phyloP scores from a whole-genome alignment of 495 filamentous ascomycete genomes.

The Penicillium odoratum region DNA sequence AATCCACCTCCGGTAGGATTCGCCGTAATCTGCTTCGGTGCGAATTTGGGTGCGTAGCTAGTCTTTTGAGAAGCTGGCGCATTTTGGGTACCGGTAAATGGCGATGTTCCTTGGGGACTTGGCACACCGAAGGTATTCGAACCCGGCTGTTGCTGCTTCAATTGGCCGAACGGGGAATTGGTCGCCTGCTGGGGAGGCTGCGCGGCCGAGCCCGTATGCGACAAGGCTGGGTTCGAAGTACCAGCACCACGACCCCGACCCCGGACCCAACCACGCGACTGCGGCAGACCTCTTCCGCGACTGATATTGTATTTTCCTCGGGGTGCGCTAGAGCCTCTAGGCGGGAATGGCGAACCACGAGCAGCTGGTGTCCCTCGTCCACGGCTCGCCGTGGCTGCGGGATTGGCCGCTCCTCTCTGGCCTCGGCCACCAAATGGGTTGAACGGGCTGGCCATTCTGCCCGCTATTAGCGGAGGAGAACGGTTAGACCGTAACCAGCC shows the following conservation, averaged over 20 bases:
- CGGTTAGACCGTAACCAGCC: slow-evolving; percentile 8
- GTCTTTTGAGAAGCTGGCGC: slow-evolving; percentile 13
- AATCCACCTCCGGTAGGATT: slow-evolving; percentile 7
- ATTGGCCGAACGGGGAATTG: slow-evolving; percentile 36
- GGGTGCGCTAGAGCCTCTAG: slow-evolving; percentile 20
- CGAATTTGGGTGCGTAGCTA: not conserved
- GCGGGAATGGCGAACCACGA: slow-evolving; percentile 22
- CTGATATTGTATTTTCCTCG: slow-evolving; percentile 21
- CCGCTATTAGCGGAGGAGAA: slow-evolving; percentile 30
- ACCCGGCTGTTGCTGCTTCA: slow-evolving; percentile 24
- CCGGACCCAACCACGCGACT: not conserved
- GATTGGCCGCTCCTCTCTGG: slow-evolving; percentile 28
- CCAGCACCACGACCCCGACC: slow-evolving; percentile 14
- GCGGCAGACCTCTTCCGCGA: slow-evolving; percentile 29
- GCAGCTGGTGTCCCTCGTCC: slow-evolving; percentile 32
- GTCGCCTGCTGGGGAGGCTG: slow-evolving; percentile 6
- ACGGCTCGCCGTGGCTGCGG: slow-evolving; percentile 16
- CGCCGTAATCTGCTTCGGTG: not conserved
- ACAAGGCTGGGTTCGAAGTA: slow-evolving; percentile 13
- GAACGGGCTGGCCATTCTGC: slow-evolving; percentile 41
- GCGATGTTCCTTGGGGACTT: slow-evolving; percentile 18
- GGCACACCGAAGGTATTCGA: slow-evolving; percentile 21
- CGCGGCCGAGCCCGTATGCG: slow-evolving; percentile 3
- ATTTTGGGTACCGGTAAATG: slow-evolving; percentile 23
- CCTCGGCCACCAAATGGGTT: slow-evolving; percentile 34